Percentiles rank a stretch among this genome's conserved stretches.
These are phyloP conservation scores for Sphaerulina musiva DNA, from an alignment of 2,329 filamentous ascomycete genomes.

Conservation along the genomic window DNA sequence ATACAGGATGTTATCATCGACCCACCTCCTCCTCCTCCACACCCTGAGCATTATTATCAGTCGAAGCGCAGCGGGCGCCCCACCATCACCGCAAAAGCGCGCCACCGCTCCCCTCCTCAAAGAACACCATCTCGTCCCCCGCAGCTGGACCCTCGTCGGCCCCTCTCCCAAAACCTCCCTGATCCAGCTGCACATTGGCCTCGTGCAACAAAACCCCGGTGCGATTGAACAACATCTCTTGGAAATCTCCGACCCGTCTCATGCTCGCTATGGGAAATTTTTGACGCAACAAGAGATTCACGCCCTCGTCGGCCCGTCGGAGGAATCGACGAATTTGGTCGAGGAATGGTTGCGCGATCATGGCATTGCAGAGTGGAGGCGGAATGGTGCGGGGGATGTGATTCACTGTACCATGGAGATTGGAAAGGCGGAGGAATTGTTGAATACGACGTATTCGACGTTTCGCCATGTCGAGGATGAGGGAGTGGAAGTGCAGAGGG, in stretches of 20 bases:
- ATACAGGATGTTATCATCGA: not conserved
- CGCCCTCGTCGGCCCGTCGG: slow-evolving; percentile 47
- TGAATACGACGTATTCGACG: slow-evolving; percentile 48
- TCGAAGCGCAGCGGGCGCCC: slow-evolving; percentile 1
- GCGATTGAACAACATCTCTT: slow-evolving; percentile 51
- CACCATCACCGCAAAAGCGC: slow-evolving; percentile 6
- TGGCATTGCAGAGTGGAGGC: slow-evolving; percentile 41
- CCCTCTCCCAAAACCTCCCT: slow-evolving; percentile 45
- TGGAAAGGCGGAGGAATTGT: slow-evolving; percentile 45
- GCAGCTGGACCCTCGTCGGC: slow-evolving; percentile 45
- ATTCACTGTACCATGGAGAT: slow-evolving; percentile 49
- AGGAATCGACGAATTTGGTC: slow-evolving; percentile 48
- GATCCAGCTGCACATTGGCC: slow-evolving; percentile 51
- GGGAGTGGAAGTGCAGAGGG: slow-evolving; percentile 47
- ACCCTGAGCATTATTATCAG: slow-evolving; percentile 4
- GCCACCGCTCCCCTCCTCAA: slow-evolving; percentile 48
- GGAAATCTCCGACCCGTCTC: slow-evolving; percentile 49
- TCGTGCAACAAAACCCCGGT: slow-evolving; percentile 52
- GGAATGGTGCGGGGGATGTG: slow-evolving; percentile 53
- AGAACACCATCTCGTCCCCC: slow-evolving; percentile 49
- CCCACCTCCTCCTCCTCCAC: not conserved
- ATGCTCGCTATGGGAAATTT: slow-evolving; percentile 48
- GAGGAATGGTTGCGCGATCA: slow-evolving; percentile 52
- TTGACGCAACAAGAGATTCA: slow-evolving; percentile 48
- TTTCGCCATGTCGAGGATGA: slow-evolving; percentile 48